These are phyloP conservation scores for Durusdinium trenchii DNA, from an alignment of 73 alveolate species.

Conservation along the genomic window DNA sequence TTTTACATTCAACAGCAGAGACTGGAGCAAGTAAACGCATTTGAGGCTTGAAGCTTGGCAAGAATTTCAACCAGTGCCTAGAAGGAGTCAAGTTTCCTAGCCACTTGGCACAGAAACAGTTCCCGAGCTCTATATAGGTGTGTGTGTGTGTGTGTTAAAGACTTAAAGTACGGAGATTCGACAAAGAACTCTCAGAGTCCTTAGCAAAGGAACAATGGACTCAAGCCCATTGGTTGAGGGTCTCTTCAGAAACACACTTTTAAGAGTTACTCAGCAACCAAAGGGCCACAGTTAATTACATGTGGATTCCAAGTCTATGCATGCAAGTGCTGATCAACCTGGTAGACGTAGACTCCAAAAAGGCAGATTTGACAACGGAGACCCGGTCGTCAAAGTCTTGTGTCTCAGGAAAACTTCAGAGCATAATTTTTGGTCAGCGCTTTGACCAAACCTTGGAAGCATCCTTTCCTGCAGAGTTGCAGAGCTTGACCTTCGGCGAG, in stretches of 20 bases:
- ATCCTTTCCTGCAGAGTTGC: neutral
- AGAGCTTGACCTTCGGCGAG: constrained; percentile 38
- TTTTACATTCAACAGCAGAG: neutral
- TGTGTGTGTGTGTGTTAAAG: neutral
- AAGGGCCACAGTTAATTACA: too few relatives aligned
- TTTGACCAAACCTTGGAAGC: constrained; percentile 15
- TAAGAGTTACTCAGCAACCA: too few relatives aligned
- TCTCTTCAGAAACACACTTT: too few relatives aligned
- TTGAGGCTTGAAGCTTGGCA: constrained; percentile 23
- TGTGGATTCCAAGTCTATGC: too few relatives aligned
- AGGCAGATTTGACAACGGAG: too few relatives aligned
- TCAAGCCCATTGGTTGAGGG: too few relatives aligned
- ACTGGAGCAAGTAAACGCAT: neutral
- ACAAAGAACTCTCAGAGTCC: too few relatives aligned
- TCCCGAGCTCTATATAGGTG: neutral
- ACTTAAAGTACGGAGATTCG: too few relatives aligned
- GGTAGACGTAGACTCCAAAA: too few relatives aligned
- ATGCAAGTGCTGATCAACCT: too few relatives aligned
- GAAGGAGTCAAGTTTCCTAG: constrained; percentile 8
- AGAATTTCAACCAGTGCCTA: constrained; percentile 18
- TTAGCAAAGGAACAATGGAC: too few relatives aligned
- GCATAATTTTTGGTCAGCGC: neutral
- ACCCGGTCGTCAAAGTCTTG: too few relatives aligned
- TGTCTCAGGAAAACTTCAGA: neutral
- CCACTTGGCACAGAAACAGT: neutral